Conservation (phyloP, 2,329 filamentous ascomycete species). For the Stylonectria norvegica region DNA sequence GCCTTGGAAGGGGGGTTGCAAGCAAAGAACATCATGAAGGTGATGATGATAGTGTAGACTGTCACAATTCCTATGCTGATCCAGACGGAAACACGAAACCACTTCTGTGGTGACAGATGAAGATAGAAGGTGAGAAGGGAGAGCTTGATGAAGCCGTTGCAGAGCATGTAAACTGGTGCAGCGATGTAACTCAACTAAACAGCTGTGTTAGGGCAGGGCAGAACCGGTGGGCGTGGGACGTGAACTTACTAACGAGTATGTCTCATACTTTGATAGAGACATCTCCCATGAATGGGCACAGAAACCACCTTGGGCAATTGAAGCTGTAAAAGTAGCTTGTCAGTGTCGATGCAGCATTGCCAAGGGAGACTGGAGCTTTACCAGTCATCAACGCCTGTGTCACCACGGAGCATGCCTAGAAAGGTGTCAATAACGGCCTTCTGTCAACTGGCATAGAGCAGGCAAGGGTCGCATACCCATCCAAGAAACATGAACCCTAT, state of each 20-base stretch:
- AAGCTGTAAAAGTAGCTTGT: constrained; percentile 5
- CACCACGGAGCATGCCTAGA: constrained; percentile 9
- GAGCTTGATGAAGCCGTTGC: constrained; percentile 35
- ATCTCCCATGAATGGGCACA: constrained; percentile 24
- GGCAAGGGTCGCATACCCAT: constrained; percentile 17
- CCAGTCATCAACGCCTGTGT: constrained; percentile 17
- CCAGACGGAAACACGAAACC: constrained; percentile 31
- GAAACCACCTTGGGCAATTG: constrained; percentile 15
- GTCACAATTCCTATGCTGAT: constrained; percentile 28
- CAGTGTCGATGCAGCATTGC: neutral
- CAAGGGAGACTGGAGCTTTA: constrained; percentile 1
- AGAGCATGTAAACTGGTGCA: constrained; percentile 31
- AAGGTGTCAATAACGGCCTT: neutral
- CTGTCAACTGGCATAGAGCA: neutral
- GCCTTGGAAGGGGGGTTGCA: constrained; percentile 23
- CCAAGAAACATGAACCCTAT: constrained; percentile 27
- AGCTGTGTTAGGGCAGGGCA: constrained; percentile 4
- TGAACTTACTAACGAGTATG: constrained; percentile 18
- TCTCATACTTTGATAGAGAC: constrained; percentile 16
- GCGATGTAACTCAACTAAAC: constrained; percentile 20
- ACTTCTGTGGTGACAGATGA: constrained; percentile 32
- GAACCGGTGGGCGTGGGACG: neutral
- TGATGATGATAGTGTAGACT: constrained; percentile 28
- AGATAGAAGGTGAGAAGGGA: constrained; percentile 37
- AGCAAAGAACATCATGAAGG: constrained; percentile 22